Conservation (phyloP, 2,329 filamentous ascomycete species). For the Mycosphaerella arachidis region DNA sequence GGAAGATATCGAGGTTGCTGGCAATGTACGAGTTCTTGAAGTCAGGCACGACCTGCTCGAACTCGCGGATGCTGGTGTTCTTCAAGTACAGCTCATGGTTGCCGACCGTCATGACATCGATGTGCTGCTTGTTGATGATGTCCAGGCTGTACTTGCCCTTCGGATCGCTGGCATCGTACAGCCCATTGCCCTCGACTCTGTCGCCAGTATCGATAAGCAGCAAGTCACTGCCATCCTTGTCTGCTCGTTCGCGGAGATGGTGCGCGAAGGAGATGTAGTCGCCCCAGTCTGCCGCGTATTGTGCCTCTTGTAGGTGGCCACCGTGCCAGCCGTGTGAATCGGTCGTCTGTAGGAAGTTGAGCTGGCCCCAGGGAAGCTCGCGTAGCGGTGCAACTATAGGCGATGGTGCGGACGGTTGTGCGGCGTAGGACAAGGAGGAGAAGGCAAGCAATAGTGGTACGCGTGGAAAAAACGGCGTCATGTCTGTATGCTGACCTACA, state of each 20-base stretch:
- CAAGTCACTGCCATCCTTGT: constrained; percentile 74
- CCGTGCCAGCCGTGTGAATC: constrained; percentile 93
- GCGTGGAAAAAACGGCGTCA: constrained; percentile 6
- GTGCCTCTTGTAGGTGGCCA: constrained; percentile 86
- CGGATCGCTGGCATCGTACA: constrained; percentile 84
- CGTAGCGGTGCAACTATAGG: constrained; percentile 78
- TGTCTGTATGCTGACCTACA: neutral
- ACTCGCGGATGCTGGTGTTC: constrained; percentile 73
- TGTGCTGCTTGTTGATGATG: constrained; percentile 74
- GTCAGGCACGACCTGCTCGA: constrained; percentile 73
- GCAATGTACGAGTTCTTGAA: constrained; percentile 78
- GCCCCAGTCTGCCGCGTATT: constrained; percentile 95
- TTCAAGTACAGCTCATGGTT: constrained; percentile 93
- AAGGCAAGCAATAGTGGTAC: constrained; percentile 22
- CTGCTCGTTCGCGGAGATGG: constrained; percentile 73
- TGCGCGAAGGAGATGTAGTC: constrained; percentile 92
- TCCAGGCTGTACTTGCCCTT: constrained; percentile 86
- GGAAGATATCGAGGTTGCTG: constrained; percentile 86
- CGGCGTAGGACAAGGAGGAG: constrained; percentile 28
- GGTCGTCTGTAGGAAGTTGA: constrained; percentile 93
- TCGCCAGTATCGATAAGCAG: constrained; percentile 96
- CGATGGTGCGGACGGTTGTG: constrained; percentile 75
- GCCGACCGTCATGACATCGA: constrained; percentile 81
- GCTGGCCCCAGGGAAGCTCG: constrained; percentile 81
- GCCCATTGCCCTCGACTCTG: constrained; percentile 85